A percentile compares a stretch with the other conserved stretches of the same genome.
phyloP scores from a whole-genome alignment of 306 rosid species.

The Calophaca sinica region DNA sequence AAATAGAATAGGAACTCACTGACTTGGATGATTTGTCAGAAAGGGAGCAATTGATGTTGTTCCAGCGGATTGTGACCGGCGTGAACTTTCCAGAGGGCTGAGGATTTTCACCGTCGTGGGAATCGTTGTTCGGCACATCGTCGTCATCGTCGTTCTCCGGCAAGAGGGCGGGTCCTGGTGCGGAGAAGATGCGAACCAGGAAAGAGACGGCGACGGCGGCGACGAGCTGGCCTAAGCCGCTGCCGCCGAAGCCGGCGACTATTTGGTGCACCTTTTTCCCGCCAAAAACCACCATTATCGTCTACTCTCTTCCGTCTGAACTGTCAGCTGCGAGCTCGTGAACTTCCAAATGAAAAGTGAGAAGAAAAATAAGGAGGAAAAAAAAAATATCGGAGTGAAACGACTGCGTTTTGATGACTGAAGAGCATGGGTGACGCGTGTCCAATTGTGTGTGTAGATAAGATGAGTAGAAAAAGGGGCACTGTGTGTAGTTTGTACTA shows the following conservation, averaged over 20 bases:
- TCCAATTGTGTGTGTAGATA: constrained; percentile 56
- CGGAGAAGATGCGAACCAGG: constrained; percentile 75
- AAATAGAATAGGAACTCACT: constrained; percentile 54
- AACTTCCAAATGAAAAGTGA: not conserved
- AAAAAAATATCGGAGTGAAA: not conserved
- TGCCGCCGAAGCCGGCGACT: constrained; percentile 65
- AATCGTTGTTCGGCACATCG: constrained; percentile 43
- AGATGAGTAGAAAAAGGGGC: constrained; percentile 45
- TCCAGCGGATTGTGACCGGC: constrained; percentile 87
- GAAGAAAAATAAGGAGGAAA: not conserved
- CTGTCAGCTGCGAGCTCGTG: not conserved
- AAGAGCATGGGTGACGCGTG: constrained; percentile 61
- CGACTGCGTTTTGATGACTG: constrained; percentile 40
- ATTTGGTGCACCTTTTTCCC: constrained; percentile 69
- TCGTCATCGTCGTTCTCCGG: constrained; percentile 62
- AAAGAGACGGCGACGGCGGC: constrained; percentile 73
- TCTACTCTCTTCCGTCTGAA: constrained; percentile 26
- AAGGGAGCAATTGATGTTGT: constrained; percentile 72
- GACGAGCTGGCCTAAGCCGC: constrained; percentile 73
- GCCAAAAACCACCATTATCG: constrained; percentile 63
- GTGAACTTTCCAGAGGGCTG: constrained; percentile 50
- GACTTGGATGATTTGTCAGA: constrained; percentile 68
- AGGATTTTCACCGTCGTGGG: constrained; percentile 41
- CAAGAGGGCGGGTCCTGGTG: constrained; percentile 70
- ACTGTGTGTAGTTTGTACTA: not conserved